A percentile compares a stretch with the other conserved stretches of the same genome.
Conservation (phyloP, 2,329 filamentous ascomycete species). For the Mariannaea elegans region DNA sequence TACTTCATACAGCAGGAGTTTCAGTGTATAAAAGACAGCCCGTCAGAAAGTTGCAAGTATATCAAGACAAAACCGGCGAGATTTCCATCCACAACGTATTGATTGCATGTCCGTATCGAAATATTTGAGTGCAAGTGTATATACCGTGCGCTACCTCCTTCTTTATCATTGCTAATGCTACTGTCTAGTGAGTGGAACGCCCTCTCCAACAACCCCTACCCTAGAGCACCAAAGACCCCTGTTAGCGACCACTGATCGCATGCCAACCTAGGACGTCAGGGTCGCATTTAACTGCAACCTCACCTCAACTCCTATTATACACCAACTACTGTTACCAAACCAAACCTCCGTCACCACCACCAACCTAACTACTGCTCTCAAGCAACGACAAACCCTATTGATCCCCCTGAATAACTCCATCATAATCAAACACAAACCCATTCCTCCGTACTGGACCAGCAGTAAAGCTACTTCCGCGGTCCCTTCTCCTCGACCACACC, state of each 20-base stretch:
- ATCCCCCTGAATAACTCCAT: not conserved
- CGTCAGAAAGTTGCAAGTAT: no score
- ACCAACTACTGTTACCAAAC: not conserved
- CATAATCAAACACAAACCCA: not conserved
- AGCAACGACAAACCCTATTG: not conserved
- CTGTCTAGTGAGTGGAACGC: no score
- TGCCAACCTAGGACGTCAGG: not conserved
- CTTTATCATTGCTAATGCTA: no score
- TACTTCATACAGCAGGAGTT: no score
- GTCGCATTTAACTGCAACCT: slow-evolving; percentile 1
- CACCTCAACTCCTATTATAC: not conserved
- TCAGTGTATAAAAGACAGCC: no score
- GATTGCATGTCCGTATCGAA: no score
- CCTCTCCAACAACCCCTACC: no score
- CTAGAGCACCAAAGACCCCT: not conserved
- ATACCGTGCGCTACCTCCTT: no score
- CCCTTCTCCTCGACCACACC: slow-evolving; percentile 39
- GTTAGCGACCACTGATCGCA: not conserved
- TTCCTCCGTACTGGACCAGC: not conserved
- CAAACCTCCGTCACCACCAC: not conserved
- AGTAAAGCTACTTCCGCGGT: not conserved
- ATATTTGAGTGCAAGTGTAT: no score
- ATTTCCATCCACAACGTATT: no score
- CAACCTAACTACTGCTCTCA: not conserved
- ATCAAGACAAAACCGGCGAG: no score